Evolutionary conservation across 495 filamentous ascomycete species (phyloP).

Genomic region (Hypoxylon lienhwacheense): DNA sequence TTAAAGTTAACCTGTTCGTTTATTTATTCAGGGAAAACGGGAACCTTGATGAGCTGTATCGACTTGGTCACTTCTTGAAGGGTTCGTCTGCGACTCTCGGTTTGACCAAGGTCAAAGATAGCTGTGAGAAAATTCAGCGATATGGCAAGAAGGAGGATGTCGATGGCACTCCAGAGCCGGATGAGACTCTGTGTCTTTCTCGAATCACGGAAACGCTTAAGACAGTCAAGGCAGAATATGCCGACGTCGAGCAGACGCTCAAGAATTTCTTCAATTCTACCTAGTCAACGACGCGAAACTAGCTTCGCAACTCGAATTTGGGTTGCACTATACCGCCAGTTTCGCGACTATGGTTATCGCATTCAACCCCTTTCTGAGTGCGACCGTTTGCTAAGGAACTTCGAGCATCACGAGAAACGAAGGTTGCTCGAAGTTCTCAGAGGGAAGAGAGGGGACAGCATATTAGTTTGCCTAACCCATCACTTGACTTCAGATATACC

Average conservation of each 20-base stretch:
- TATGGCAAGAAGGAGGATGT: conserved; percentile 80
- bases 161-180: conserved; percentile 65
- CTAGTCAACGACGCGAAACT: conserved; percentile 19
- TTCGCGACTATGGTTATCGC: conserved; percentile 23
- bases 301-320: conserved; percentile 15
- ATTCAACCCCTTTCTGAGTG: conserved; percentile 14
- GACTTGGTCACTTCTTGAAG: conserved; percentile 92
- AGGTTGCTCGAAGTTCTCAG: conserved; percentile 32
- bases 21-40: conserved; percentile 54
- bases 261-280: conserved; percentile 65
- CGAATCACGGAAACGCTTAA: conserved; percentile 70
- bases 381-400: conserved; percentile 16
- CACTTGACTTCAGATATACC: conserved; percentile 36
- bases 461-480: conserved; percentile 25
- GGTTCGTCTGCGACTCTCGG: conserved; percentile 97
- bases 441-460: conserved; percentile 26
- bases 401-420: conserved; percentile 40
- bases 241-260: conserved; percentile 70
- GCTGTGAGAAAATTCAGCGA: conserved; percentile 95
- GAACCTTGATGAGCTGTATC: conserved; percentile 73
- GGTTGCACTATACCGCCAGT: conserved; percentile 19
- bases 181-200: conserved; percentile 65
- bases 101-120: conserved; percentile 86
- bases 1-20: conserved; percentile 19
- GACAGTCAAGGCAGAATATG: conserved; percentile 73